Conservation (phyloP, 2,329 filamentous ascomycete species). For the Pseudogymnoascus sp. region DNA sequence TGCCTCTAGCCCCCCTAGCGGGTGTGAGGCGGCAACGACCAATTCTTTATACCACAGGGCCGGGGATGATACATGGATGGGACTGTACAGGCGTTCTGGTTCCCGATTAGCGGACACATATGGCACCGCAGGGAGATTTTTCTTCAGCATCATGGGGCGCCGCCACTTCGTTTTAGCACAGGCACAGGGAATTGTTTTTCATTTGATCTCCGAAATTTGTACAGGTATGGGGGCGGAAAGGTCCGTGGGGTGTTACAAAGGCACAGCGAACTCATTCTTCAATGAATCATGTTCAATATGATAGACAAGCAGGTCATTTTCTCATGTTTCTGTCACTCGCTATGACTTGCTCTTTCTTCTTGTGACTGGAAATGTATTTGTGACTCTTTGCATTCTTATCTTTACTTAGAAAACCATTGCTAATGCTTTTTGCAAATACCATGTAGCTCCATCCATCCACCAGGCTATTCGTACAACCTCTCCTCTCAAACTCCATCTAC, state of each 20-base stretch:
- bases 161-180: neutral
- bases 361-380: neutral
- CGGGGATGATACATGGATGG: slow-evolving; percentile 4
- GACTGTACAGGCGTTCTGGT: slow-evolving; percentile 3
- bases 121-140: neutral
- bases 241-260: neutral
- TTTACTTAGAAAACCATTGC: neutral
- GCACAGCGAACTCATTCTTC: neutral
- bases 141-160: slow-evolving; percentile 1
- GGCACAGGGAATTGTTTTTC: neutral
- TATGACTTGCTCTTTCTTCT: neutral
- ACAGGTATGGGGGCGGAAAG: neutral
- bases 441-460: neutral
- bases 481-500: neutral
- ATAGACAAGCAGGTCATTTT: neutral
- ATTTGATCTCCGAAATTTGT: slow-evolving; percentile 1
- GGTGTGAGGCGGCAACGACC: neutral
- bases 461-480: slow-evolving; percentile 7
- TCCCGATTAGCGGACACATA: slow-evolving; percentile 1
- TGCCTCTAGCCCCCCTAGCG: neutral
- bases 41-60: neutral
- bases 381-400: neutral
- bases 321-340: too few species aligned
- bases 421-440: neutral
- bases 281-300: neutral